Conservation (phyloP, 768 basidiomycete species). For the Boletus huronensis region DNA sequence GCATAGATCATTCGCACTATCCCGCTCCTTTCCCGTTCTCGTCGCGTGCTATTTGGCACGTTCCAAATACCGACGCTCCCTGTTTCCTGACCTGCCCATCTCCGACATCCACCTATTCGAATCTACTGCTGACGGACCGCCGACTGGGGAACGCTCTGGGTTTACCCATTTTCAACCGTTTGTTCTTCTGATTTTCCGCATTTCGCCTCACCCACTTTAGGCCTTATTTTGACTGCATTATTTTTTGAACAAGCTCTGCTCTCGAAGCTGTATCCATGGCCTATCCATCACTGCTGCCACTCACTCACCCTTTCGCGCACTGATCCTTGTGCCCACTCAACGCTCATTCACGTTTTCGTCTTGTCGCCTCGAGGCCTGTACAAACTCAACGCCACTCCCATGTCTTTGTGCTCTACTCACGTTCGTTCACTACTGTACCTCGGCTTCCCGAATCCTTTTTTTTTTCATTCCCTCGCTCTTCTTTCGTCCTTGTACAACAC, state of each 20-base stretch:
- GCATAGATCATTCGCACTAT: not conserved
- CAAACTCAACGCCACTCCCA: not conserved
- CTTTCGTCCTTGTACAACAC: slow-evolving; percentile 19
- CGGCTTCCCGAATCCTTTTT: not conserved
- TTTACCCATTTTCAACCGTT: not conserved
- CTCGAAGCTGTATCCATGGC: not conserved
- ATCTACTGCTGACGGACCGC: not conserved
- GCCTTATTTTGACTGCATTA: not conserved
- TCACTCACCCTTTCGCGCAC: slow-evolving; percentile 3
- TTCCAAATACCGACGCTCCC: not conserved
- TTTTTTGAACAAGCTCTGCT: not conserved
- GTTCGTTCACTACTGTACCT: not conserved
- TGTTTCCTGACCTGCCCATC: not conserved
- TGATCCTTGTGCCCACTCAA: not conserved
- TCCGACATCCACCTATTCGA: not conserved
- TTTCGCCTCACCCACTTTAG: not conserved
- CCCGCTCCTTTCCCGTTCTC: slow-evolving; percentile 5
- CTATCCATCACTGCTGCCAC: not conserved
- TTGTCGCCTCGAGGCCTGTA: slow-evolving; percentile 8
- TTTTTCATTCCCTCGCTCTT: not conserved
- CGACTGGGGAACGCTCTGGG: not conserved
- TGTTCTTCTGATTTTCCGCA: not conserved
- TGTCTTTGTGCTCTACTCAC: not conserved
- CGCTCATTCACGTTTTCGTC: slow-evolving; percentile 2
- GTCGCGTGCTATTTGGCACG: not conserved